Conservation (phyloP, 1,284 basidiomycete species). For the Leccinum fallax region DNA sequence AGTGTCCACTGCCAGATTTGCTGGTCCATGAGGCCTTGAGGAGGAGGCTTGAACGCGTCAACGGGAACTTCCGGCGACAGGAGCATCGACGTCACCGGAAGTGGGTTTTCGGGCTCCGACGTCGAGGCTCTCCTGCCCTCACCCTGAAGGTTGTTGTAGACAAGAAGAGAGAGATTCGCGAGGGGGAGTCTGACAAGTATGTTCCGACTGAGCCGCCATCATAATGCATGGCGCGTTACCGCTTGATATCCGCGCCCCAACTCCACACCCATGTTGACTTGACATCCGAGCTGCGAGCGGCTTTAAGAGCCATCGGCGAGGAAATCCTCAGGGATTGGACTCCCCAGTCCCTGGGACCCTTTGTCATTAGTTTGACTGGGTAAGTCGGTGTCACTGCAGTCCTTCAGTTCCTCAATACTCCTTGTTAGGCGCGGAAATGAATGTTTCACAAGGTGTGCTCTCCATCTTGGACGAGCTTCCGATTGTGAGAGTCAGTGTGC, state of each 20-base stretch:
- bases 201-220: too few species aligned
- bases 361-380: conserved; percentile 86
- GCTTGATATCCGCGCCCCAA: conserved; percentile 50
- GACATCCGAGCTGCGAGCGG: conserved; percentile 51
- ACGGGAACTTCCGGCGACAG: neutral
- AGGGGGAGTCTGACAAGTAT: too few species aligned
- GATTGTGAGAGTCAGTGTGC: conserved; percentile 55
- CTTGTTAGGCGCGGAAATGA: conserved; percentile 62
- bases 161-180: too few species aligned
- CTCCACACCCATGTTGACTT: conserved; percentile 75
- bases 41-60: neutral
- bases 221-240: too few species aligned
- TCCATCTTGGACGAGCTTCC: conserved; percentile 76
- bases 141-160: too few species aligned
- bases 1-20: conserved; percentile 62
- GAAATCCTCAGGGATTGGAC: conserved; percentile 62
- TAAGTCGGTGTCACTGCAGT: conserved; percentile 29
- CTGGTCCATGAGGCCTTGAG: conserved; percentile 10
- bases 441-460: conserved; percentile 76
- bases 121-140: too few species aligned
- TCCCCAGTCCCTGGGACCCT: conserved; percentile 66
- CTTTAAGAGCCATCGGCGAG: conserved; percentile 62
- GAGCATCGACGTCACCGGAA: too few species aligned
- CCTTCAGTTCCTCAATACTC: neutral
- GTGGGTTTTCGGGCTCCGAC: too few species aligned